These are phyloP conservation scores for Dendrothele bispora DNA, from an alignment of 768 basidiomycete genomes.

Conservation along the genomic window DNA sequence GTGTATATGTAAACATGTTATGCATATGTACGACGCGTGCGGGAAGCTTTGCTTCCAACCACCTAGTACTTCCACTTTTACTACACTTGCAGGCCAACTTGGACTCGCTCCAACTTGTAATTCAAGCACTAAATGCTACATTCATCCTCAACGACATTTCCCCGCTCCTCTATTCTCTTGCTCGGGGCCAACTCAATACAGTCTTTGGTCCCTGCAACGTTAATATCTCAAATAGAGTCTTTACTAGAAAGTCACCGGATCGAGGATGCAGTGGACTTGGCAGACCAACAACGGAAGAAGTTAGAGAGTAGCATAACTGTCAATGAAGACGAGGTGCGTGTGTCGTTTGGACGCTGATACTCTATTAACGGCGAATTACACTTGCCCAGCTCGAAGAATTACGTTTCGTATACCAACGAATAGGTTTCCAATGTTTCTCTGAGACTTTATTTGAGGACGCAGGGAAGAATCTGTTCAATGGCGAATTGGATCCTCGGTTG, in stretches of 20 bases:
- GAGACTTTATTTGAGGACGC: slow-evolving; percentile 87
- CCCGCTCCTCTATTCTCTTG: slow-evolving; percentile 68
- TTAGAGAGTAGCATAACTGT: slow-evolving; percentile 50
- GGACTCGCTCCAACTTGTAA: too few relatives aligned
- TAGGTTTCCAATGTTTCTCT: slow-evolving; percentile 76
- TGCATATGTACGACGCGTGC: too few relatives aligned
- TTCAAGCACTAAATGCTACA: too few relatives aligned
- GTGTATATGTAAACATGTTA: too few relatives aligned
- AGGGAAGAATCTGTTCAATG: slow-evolving; percentile 72
- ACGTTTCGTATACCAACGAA: slow-evolving; percentile 75
- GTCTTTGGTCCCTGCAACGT: slow-evolving; percentile 68
- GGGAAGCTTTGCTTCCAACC: too few relatives aligned
- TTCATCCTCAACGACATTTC: too few relatives aligned
- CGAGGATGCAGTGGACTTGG: slow-evolving; percentile 61
- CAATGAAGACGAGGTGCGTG: slow-evolving; percentile 56
- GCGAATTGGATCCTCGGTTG: slow-evolving; percentile 81
- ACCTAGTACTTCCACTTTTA: too few relatives aligned
- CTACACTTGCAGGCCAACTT: too few relatives aligned
- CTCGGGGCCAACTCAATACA: slow-evolving; percentile 59
- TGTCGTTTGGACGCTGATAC: too few relatives aligned
- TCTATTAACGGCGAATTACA: slow-evolving; percentile 10
- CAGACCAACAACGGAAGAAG: slow-evolving; percentile 60
- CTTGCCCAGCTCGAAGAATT: slow-evolving; percentile 59
- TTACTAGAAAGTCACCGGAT: slow-evolving; percentile 64
- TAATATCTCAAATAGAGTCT: slow-evolving; percentile 71